phyloP scores from a whole-genome alignment of 2,329 filamentous ascomycete genomes.

The Colletotrichum sp. region DNA sequence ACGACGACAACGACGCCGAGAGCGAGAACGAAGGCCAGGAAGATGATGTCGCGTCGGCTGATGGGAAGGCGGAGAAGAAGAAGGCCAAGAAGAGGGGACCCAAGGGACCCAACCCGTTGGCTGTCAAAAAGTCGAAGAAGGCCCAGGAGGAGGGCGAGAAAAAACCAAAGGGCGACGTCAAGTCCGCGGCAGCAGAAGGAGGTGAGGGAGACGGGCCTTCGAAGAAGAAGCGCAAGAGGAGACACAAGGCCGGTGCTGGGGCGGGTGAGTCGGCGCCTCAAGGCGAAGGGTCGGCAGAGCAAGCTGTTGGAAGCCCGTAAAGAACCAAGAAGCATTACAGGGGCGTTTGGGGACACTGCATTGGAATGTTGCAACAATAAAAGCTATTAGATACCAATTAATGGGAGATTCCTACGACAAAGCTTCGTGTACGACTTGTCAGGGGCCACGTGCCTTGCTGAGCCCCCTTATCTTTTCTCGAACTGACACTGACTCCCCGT shows the following conservation, averaged over 20 bases:
- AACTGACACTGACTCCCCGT: background rate
- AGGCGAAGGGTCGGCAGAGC: constrained; percentile 19
- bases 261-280: constrained; percentile 30
- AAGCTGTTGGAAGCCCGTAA: constrained; percentile 2
- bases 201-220: constrained; percentile 22
- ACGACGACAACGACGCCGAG: constrained; percentile 41
- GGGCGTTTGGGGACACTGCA: constrained; percentile 9
- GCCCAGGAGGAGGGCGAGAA: constrained; percentile 17
- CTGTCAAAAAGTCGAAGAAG: constrained; percentile 73
- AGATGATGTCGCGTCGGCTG: constrained; percentile 3
- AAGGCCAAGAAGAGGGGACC: constrained; percentile 65
- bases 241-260: constrained; percentile 33
- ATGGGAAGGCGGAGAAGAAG: constrained; percentile 38
- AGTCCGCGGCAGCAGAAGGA: constrained; percentile 24
- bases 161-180: constrained; percentile 26
- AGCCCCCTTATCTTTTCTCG: background rate
- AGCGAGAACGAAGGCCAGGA: constrained; percentile 30
- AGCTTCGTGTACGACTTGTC: background rate
- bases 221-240: constrained; percentile 43
- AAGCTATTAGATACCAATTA: constrained; percentile 19
- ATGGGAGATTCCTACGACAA: constrained; percentile 1
- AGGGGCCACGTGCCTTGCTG: background rate
- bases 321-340: background rate
- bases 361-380: constrained; percentile 19
- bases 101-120: constrained; percentile 75